A percentile compares a stretch with the other conserved stretches of the same genome.
phyloP scores from a whole-genome alignment of 2,329 filamentous ascomycete species.

The Acarospora socialis region DNA sequence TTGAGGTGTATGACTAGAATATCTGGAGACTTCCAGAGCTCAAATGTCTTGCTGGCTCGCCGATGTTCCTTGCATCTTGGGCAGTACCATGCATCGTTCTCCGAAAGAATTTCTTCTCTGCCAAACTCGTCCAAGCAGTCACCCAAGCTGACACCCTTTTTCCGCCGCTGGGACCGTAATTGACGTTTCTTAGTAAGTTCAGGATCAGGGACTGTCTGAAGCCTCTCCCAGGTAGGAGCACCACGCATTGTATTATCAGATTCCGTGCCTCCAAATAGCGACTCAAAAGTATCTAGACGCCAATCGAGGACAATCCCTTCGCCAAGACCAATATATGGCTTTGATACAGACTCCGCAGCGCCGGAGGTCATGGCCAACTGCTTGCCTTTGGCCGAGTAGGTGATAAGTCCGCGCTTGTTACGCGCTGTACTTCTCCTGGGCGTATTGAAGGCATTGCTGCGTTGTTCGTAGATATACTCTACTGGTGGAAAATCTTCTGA shows the following conservation, averaged over 20 bases:
- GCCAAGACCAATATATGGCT: constrained; percentile 61
- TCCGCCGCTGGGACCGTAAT: constrained; percentile 49
- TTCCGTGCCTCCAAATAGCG: constrained; percentile 43
- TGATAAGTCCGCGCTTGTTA: constrained; percentile 19
- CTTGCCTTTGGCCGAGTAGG: constrained; percentile 26
- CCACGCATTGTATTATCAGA: constrained; percentile 42
- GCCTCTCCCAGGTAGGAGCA: constrained; percentile 39
- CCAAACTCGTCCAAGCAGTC: constrained; percentile 93
- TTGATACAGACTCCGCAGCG: no score
- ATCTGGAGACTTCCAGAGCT: constrained; percentile 92
- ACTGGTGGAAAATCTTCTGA: constrained; percentile 18
- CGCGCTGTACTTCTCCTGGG: constrained; percentile 15
- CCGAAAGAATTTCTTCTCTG: constrained; percentile 81
- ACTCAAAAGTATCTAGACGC: constrained; percentile 54
- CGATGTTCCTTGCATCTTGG: constrained; percentile 88
- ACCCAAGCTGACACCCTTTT: constrained; percentile 66
- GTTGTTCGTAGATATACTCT: constrained; percentile 2
- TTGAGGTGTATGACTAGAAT: constrained; percentile 92
- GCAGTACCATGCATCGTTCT: constrained; percentile 96
- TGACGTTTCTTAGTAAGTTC: constrained; percentile 51
- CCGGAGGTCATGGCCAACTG: constrained; percentile 24
- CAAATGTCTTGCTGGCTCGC: constrained; percentile 87
- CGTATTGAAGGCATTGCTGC: constrained; percentile 15
- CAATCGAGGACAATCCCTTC: constrained; percentile 85
- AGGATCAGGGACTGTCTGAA: constrained; percentile 42